Evolutionary conservation across 2,329 filamentous ascomycete species (phyloP), one percentile per base, ranked within the genome.

Genomic region (Colletotrichum sp.): DNA sequence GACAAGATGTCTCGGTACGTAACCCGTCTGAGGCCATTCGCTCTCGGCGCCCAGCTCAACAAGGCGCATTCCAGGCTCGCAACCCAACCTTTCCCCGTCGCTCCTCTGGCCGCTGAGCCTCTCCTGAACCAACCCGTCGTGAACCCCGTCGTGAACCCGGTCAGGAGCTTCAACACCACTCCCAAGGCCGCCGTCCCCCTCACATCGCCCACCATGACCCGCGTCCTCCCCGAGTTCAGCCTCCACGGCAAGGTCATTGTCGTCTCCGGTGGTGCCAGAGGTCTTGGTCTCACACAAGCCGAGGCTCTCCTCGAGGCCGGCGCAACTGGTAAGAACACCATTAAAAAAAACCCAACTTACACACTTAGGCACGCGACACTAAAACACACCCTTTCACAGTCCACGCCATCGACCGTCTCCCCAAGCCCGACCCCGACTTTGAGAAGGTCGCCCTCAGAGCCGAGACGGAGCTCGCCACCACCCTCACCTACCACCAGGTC

Each of bases 221-320:
- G 82, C 34, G 77, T 84, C 15, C 84, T 96, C 67, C 92, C 94
- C 61, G 95, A 97, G 82, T 97, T 97, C 87, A 93, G 90, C 80
- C 89, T 98, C 78, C 89, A 90, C 78, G 91, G 92, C 85, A 95
- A 94, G 84, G 93, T 96, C 19, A 89, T 96, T 69, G 85, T 96
- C 61, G 93, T 98, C 25, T 94, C 94, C 3, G 95, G 95, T 64
- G 95, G 91, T 72, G 95, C 92, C 9, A 91, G 94, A 76, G 95
- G 95, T 4, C 88, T 98, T 12, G 95, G 95, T 55, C 88, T 98
- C 55, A 93, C 94, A 27, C 94, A 96, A 83, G 91, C 93, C 57
- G 94, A 96, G 82, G 95, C 94, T 8, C 87, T 97, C 63, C 87
- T 96, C 52, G 95, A 97, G 83, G 95, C 95, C 12, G 95, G 95